Base-by-base conservation (phyloP, 208 protist species). In the Wallacemonas sp. region DNA sequence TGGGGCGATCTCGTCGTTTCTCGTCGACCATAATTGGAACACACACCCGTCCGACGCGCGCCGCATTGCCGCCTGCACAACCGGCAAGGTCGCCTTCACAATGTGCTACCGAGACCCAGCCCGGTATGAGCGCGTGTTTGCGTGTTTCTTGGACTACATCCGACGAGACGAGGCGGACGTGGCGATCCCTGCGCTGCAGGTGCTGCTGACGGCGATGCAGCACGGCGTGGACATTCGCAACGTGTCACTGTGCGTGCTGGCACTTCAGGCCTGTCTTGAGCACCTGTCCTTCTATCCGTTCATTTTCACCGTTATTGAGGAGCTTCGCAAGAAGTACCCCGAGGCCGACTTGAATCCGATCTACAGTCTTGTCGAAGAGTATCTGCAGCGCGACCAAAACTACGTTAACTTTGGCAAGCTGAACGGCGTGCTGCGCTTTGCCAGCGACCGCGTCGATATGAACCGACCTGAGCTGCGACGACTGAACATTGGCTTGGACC, bases 391-490 rank as follows among this genome's bases (percentile, higher is more conserved):
- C 12, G 74, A 91, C 34, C 73, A 83, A 45, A 75, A 67, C 22
- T 73, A 79, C 26, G 67, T 84, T 0, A 88, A 91, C 65, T 83
- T 89, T 66, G 78, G 81, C 17, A 91, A 91, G 42, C 57, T 94
- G 10, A 89, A 86, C 57, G 76, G 81, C 4, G 72, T 94, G 36
- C 63, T 94, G 33, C 76, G 77, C 48, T 91, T 94, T 50, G 72
- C 81, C 36, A 76, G 76, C 27, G 58, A 78, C 12, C 62, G 75
- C 10, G 68, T 75, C 3, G 65, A 63, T 26, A 61, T 79, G 4
- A 48, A 75, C 29, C 68, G 73, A 17, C 73, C 73, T 2, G 61
- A 76, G 57, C 71, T 92, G 2, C 60, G 44, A 27, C 45, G 46
- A 42, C 79, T 87, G 12, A 71, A 70, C 9, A 78, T 94, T 42